Percentiles rank a stretch among this genome's conserved stretches.
phyloP scores from a whole-genome alignment of 768 basidiomycete genomes.

The Leucosporidium scottii region DNA sequence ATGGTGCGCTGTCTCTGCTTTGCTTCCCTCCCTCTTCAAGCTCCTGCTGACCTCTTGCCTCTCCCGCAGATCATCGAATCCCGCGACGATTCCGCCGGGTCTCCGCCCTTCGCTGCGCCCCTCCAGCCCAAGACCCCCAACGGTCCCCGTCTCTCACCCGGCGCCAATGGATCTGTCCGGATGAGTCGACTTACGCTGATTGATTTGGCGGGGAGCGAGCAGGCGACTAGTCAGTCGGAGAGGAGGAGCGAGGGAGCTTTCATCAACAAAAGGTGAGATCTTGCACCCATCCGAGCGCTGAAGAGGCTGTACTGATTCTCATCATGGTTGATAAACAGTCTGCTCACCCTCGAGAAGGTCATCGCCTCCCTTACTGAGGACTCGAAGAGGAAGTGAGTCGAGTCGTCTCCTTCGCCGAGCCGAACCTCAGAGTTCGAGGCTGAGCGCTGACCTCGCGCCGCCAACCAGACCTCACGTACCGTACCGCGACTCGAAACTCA shows the following conservation, averaged over 20 bases:
- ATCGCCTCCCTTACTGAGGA: slow-evolving; percentile 74
- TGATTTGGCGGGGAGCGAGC: slow-evolving; percentile 94
- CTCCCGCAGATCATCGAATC: slow-evolving; percentile 35
- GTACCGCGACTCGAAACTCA: slow-evolving; percentile 81
- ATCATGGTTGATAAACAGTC: slow-evolving; percentile 41
- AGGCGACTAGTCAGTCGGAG: slow-evolving; percentile 91
- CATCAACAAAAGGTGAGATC: slow-evolving; percentile 66
- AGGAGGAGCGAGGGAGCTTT: slow-evolving; percentile 90
- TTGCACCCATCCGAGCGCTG: too few species aligned
- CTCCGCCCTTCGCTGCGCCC: background rate
- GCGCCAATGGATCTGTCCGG: slow-evolving; percentile 27
- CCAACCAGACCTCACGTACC: slow-evolving; percentile 73
- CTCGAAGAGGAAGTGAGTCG: slow-evolving; percentile 55
- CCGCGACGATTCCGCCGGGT: slow-evolving; percentile 16
- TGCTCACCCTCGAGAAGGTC: slow-evolving; percentile 86
- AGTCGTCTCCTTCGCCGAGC: background rate
- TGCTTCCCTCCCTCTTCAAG: too few species aligned
- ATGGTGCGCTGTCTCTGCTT: slow-evolving; percentile 50
- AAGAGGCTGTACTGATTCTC: too few species aligned
- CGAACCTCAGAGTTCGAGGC: too few species aligned
- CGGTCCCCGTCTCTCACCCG: slow-evolving; percentile 15
- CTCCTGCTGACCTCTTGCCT: background rate
- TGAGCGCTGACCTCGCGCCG: background rate
- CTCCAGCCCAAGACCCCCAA: slow-evolving; percentile 10
- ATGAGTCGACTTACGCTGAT: slow-evolving; percentile 62